Evolutionary conservation across 495 filamentous ascomycete species (phyloP).

Genomic region (Delitschia confertaspora): DNA sequence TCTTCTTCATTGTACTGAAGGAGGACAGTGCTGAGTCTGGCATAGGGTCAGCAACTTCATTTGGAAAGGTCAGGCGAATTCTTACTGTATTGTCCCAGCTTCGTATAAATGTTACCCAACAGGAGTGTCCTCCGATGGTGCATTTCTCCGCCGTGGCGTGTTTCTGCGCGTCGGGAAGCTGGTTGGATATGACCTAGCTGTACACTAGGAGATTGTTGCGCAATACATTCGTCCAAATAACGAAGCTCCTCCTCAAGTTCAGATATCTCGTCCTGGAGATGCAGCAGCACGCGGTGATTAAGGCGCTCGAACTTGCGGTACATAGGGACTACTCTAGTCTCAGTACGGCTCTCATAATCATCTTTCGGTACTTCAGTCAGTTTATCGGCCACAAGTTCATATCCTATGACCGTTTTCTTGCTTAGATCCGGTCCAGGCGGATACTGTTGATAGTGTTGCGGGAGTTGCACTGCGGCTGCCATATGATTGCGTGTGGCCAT

Average conservation of each 20-base stretch:
- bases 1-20: conserved; percentile 49
- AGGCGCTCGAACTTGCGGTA: conserved; percentile 79
- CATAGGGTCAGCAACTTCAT: conserved; percentile 7
- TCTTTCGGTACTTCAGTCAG: conserved; percentile 38
- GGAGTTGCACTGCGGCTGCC: conserved; percentile 7
- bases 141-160: conserved; percentile 57
- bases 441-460: conserved; percentile 18
- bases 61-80: conserved; percentile 1
- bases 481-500: conserved; percentile 3
- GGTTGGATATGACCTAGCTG: conserved; percentile 48
- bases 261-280: conserved; percentile 78
- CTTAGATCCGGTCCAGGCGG: conserved; percentile 34
- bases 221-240: conserved; percentile 62
- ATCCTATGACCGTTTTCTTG: conserved; percentile 49
- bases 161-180: conserved; percentile 58
- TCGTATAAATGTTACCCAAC: conserved; percentile 60
- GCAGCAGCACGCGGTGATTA: conserved; percentile 76
- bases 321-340: conserved; percentile 50
- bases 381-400: conserved; percentile 56
- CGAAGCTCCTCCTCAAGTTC: conserved; percentile 69
- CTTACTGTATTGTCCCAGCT: conserved; percentile 80
- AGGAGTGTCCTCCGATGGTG: conserved; percentile 64
- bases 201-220: conserved; percentile 40
- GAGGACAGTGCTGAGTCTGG: conserved; percentile 62
- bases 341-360: neutral